Conservation (phyloP, 2,329 filamentous ascomycete species). For the Penicillium thymicola region DNA sequence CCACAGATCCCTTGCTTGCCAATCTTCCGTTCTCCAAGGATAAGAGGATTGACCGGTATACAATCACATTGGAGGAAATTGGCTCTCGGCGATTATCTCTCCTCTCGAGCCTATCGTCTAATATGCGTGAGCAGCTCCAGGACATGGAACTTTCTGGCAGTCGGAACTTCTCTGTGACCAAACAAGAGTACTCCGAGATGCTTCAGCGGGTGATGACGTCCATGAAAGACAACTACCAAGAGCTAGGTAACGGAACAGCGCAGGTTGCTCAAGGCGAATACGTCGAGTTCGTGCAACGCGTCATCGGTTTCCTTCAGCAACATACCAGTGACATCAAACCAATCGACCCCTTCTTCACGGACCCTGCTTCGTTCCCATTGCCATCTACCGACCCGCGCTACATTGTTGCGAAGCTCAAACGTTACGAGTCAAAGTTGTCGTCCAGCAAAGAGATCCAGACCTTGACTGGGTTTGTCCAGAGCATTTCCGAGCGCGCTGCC, state of each 20-base stretch:
- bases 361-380: slow-evolving; percentile 58
- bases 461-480: slow-evolving; percentile 58
- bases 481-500: slow-evolving; percentile 57
- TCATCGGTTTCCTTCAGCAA: slow-evolving; percentile 60
- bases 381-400: slow-evolving; percentile 60
- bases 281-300: slow-evolving; percentile 59
- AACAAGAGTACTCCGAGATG: slow-evolving; percentile 49
- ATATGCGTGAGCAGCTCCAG: slow-evolving; percentile 55
- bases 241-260: slow-evolving; percentile 42
- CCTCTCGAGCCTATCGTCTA: slow-evolving; percentile 56
- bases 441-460: slow-evolving; percentile 52
- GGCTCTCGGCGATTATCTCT: slow-evolving; percentile 53
- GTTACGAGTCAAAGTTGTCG: slow-evolving; percentile 55
- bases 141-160: slow-evolving; percentile 31
- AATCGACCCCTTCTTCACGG: slow-evolving; percentile 59
- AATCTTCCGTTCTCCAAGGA: slow-evolving; percentile 57
- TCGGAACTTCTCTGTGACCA: slow-evolving; percentile 36
- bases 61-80: slow-evolving; percentile 53
- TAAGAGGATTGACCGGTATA: slow-evolving; percentile 36
- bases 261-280: slow-evolving; percentile 50
- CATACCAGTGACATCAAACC: slow-evolving; percentile 55
- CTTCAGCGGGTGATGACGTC: slow-evolving; percentile 56
- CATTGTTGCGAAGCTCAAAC: slow-evolving; percentile 58
- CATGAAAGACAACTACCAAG: slow-evolving; percentile 61
- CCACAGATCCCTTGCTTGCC: slow-evolving; percentile 47